Evolutionary conservation across 148 eudicot species (phyloP).

Genomic region (Spergularia marina): DNA sequence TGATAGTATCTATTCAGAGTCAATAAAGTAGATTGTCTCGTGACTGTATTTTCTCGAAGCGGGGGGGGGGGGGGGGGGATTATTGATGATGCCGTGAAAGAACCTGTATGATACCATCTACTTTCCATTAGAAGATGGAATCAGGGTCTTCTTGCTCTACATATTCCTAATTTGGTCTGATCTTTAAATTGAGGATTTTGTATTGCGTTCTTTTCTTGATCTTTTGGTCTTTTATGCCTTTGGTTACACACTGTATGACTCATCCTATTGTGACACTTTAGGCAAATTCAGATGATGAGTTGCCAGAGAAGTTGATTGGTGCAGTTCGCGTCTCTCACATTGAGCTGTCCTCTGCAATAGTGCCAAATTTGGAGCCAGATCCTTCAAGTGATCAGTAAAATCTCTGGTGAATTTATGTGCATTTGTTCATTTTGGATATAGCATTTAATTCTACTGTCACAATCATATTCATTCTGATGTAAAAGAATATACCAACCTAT

Average conservation of each 20-base stretch:
- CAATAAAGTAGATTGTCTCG: too few species aligned
- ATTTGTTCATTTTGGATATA: conserved; percentile 26
- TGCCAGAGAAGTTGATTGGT: conserved; percentile 88
- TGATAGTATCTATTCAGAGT: too few species aligned
- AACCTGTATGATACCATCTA: neutral
- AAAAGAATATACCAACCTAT: conserved; percentile 18
- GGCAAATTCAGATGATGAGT: conserved; percentile 78
- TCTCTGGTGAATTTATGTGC: conserved; percentile 9
- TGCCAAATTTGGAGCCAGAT: conserved; percentile 71
- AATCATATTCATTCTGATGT: conserved; percentile 16
- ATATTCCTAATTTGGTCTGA: too few species aligned
- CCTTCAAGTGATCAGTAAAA: conserved; percentile 27
- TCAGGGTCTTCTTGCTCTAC: neutral
- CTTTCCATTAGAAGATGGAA: neutral
- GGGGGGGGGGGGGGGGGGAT: too few species aligned
- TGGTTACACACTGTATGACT: neutral
- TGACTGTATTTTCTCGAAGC: too few species aligned
- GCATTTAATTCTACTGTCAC: conserved; percentile 21
- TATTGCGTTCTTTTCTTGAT: neutral
- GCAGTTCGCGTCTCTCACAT: conserved; percentile 89
- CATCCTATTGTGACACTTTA: conserved; percentile 24
- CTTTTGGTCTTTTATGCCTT: neutral
- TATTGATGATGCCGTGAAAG: neutral
- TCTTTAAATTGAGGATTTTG: neutral
- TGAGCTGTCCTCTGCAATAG: conserved; percentile 79